A percentile compares a stretch with the other conserved stretches of the same genome.
phyloP scores from a whole-genome alignment of 2,329 filamentous ascomycete genomes.

The Shiraia sp. region DNA sequence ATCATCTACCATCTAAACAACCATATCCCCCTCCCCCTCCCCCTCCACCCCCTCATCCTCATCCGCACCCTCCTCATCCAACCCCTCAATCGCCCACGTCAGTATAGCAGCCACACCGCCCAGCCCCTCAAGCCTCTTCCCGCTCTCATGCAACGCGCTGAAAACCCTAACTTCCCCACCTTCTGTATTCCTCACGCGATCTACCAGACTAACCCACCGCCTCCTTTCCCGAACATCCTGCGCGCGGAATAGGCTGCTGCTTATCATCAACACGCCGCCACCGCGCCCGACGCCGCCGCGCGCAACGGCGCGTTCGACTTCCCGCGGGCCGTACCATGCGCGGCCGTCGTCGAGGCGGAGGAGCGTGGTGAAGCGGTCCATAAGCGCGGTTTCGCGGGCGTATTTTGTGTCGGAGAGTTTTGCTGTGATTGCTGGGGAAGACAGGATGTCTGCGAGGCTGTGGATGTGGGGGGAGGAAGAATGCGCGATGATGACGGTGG shows the following conservation, averaged over 20 bases:
- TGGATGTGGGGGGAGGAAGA: conserved; percentile 85
- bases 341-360: conserved; percentile 83
- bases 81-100: conserved; percentile 82
- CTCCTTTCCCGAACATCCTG: conserved; percentile 76
- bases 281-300: conserved; percentile 88
- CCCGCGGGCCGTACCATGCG: conserved; percentile 85
- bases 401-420: conserved; percentile 88
- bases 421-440: conserved; percentile 74
- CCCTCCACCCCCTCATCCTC: conserved; percentile 46
- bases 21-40: conserved; percentile 26
- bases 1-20: no score
- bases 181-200: conserved; percentile 77
- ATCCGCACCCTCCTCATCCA: conserved; percentile 75
- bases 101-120: conserved; percentile 88
- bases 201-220: conserved; percentile 82
- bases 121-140: conserved; percentile 77
- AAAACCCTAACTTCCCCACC: conserved; percentile 88
- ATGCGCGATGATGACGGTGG: conserved; percentile 74
- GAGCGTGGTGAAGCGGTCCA: conserved; percentile 81
- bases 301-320: conserved; percentile 80
- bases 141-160: conserved; percentile 93
- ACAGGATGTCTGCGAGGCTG: conserved; percentile 83
- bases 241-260: conserved; percentile 83
- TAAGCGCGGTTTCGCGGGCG: conserved; percentile 76
- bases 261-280: conserved; percentile 83